These are phyloP conservation scores for Suhomyces xylopsoci DNA, from an alignment of 805 yeast genomes.

Conservation along the genomic window DNA sequence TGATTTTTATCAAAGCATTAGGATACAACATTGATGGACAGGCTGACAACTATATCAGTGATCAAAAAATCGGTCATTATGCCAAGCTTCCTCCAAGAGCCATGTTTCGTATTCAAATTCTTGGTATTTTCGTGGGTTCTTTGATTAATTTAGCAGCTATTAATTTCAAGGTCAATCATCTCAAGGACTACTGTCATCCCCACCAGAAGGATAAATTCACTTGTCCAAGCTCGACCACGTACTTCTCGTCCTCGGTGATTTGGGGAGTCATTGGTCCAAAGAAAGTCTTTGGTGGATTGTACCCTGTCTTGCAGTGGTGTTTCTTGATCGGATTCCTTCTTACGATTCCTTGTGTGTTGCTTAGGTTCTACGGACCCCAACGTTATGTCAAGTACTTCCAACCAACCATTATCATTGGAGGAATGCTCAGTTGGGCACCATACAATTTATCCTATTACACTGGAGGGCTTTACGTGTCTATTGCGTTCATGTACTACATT, in stretches of 20 bases:
- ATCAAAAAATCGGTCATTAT: slow-evolving; percentile 36
- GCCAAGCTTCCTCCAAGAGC: slow-evolving; percentile 23
- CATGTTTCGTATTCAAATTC: slow-evolving; percentile 22
- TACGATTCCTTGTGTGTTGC: slow-evolving; percentile 17
- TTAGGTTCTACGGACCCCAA: slow-evolving; percentile 16
- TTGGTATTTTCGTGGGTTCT: slow-evolving; percentile 17
- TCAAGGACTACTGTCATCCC: slow-evolving; percentile 19
- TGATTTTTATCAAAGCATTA: slow-evolving; percentile 48
- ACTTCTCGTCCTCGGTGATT: slow-evolving; percentile 53
- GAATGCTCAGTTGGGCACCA: slow-evolving; percentile 28
- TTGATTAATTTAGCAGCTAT: slow-evolving; percentile 20
- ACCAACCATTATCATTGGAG: slow-evolving; percentile 32
- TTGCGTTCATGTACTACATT: slow-evolving; percentile 25
- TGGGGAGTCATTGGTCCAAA: slow-evolving; percentile 55
- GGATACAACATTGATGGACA: slow-evolving; percentile 31
- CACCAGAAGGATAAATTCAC: slow-evolving; percentile 23
- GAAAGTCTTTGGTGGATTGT: slow-evolving; percentile 29
- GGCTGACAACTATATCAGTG: slow-evolving; percentile 31
- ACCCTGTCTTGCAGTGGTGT: slow-evolving; percentile 32
- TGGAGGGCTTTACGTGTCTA: slow-evolving; percentile 23
- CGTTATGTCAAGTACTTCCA: slow-evolving; percentile 26
- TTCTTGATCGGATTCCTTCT: slow-evolving; percentile 33
- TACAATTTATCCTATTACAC: slow-evolving; percentile 30
- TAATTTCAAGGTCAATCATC: slow-evolving; percentile 16
- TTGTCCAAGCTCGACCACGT: slow-evolving; percentile 28